Evolutionary conservation across 1,284 basidiomycete genomes (phyloP).

Genomic region (Peniophora sp.): DNA sequence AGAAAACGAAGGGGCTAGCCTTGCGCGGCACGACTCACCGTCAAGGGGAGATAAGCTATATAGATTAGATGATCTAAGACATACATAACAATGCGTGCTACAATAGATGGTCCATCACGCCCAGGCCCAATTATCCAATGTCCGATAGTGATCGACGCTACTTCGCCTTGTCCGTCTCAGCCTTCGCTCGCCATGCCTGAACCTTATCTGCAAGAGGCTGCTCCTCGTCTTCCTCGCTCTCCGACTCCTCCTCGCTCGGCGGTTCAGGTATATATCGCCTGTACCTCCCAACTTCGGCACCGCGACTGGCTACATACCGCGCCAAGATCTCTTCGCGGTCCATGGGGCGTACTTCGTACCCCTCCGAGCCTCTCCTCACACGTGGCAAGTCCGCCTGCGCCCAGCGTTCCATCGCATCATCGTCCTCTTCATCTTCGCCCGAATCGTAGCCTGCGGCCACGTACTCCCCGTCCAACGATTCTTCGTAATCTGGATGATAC

Average conservation of each 20-base stretch:
- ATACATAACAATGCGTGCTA: no score
- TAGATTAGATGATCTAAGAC: no score
- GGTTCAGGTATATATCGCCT: conserved; percentile 53
- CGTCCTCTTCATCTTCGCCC: conserved; percentile 28
- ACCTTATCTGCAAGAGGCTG: conserved; percentile 20
- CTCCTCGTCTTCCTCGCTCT: conserved; percentile 20
- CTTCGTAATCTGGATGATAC: conserved; percentile 64
- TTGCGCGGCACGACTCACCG: no score
- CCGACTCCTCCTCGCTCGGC: conserved; percentile 20
- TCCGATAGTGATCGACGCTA: no score
- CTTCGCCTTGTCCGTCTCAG: not conserved
- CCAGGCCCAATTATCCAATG: no score
- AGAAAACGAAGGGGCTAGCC: no score
- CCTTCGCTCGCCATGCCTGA: conserved; percentile 12
- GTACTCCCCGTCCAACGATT: conserved; percentile 12
- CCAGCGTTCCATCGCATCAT: conserved; percentile 22
- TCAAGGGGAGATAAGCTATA: no score
- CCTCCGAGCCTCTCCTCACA: conserved; percentile 70
- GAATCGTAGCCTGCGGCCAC: conserved; percentile 6
- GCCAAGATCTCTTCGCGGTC: conserved; percentile 54
- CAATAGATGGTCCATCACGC: no score
- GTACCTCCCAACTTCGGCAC: conserved; percentile 49
- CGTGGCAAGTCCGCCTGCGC: conserved; percentile 8
- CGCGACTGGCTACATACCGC: conserved; percentile 44
- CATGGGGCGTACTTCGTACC: conserved; percentile 59